Conservation (phyloP, 2,329 filamentous ascomycete genomes). For the Metarhizium brunneum region DNA sequence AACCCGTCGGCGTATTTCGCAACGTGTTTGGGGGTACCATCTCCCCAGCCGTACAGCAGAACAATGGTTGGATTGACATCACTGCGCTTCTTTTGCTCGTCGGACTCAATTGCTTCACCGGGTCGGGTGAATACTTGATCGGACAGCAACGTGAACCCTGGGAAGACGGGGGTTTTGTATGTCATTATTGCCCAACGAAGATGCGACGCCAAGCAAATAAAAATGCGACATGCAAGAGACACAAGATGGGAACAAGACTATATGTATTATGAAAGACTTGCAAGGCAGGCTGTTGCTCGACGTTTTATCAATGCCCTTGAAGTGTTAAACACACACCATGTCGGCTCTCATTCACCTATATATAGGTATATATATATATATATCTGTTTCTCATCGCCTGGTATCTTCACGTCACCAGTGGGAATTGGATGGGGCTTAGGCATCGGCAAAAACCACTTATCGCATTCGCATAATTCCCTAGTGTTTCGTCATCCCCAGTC, state of each 20-base stretch:
- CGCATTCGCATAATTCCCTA: background rate
- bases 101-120: slow-evolving; percentile 16
- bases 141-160: slow-evolving; percentile 37
- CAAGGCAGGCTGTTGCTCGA: no score
- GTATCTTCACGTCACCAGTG: background rate
- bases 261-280: background rate
- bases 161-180: slow-evolving; percentile 14
- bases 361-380: background rate
- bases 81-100: slow-evolving; percentile 2
- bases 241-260: background rate
- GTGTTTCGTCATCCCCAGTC: background rate
- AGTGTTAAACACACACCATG: background rate
- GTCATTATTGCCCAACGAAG: background rate
- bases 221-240: background rate
- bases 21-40: slow-evolving; percentile 43
- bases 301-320: background rate
- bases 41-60: slow-evolving; percentile 49
- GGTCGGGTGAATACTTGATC: slow-evolving; percentile 37
- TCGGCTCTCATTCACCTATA: background rate
- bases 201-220: background rate
- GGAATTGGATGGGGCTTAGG: background rate
- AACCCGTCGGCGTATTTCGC: slow-evolving; percentile 47
- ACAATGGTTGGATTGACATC: slow-evolving; percentile 33
- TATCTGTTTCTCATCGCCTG: background rate
- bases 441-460: background rate